A percentile compares a stretch with the other conserved stretches of the same genome.
These are phyloP conservation scores for Mrakia gelida DNA, from an alignment of 768 basidiomycete genomes.

Conservation along the genomic window DNA sequence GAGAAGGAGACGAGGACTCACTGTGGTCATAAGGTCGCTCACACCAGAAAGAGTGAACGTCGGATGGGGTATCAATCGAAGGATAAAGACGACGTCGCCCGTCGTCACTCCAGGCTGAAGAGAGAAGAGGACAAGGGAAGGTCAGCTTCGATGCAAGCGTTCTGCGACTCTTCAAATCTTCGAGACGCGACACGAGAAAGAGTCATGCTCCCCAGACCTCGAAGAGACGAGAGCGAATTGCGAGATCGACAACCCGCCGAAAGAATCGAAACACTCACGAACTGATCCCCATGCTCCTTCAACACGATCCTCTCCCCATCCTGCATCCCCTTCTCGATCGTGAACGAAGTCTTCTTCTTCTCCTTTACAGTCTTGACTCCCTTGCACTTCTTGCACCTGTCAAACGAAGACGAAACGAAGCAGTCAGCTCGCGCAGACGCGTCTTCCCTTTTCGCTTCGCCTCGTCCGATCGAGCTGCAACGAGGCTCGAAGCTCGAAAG, in stretches of 20 bases:
- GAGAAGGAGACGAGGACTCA: neutral
- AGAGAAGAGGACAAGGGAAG: neutral
- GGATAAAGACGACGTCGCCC: slow-evolving; percentile 83
- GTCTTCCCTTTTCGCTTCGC: no score
- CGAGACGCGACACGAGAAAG: neutral
- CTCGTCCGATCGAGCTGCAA: no score
- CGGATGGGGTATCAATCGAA: slow-evolving; percentile 64
- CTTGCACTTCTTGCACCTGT: slow-evolving; percentile 93
- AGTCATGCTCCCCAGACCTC: neutral
- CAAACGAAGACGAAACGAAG: neutral
- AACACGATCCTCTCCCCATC: slow-evolving; percentile 80
- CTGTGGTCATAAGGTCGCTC: slow-evolving; percentile 70
- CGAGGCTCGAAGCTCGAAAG: no score
- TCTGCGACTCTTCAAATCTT: no score
- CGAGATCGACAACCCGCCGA: no score
- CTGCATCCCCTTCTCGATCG: slow-evolving; percentile 79
- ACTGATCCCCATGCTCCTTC: slow-evolving; percentile 86
- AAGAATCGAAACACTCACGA: slow-evolving; percentile 50
- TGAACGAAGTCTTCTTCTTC: slow-evolving; percentile 82
- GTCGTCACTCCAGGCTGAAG: slow-evolving; percentile 76
- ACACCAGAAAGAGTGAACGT: slow-evolving; percentile 60
- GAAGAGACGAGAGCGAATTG: slow-evolving; percentile 11
- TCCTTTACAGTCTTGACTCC: slow-evolving; percentile 77
- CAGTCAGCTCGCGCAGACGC: neutral
- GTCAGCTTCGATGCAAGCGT: neutral